phyloP scores from a whole-genome alignment of 2,329 filamentous ascomycete genomes.

The Purpureocillium lavendulum region DNA sequence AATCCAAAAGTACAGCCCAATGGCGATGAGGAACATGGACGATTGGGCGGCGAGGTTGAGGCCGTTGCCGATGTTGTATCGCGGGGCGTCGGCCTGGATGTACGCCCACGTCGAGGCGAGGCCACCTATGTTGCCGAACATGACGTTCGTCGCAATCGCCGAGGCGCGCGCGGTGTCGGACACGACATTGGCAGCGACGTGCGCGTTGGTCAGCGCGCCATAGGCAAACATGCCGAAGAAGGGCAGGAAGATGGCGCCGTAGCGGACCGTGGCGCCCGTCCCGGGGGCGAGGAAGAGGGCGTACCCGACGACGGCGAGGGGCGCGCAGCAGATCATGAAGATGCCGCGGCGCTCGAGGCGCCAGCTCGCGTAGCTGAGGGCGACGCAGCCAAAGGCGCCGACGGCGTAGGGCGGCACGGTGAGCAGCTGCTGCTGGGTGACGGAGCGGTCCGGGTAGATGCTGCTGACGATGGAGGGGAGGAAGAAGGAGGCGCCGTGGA shows the following conservation, averaged over 20 bases:
- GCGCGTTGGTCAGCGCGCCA: slow-evolving; percentile 56
- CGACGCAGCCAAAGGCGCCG: slow-evolving; percentile 53
- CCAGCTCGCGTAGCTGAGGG: slow-evolving; percentile 51
- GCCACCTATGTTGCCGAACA: slow-evolving; percentile 37
- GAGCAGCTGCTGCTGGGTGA: slow-evolving; percentile 56
- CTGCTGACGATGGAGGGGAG: slow-evolving; percentile 60
- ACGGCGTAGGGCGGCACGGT: slow-evolving; percentile 64
- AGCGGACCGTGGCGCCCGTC: slow-evolving; percentile 40
- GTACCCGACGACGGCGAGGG: slow-evolving; percentile 58
- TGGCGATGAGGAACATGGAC: slow-evolving; percentile 43
- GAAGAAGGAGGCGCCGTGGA: slow-evolving; percentile 66
- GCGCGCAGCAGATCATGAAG: slow-evolving; percentile 50
- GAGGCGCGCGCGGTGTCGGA: slow-evolving; percentile 57
- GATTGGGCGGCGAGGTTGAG: slow-evolving; percentile 57
- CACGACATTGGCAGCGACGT: slow-evolving; percentile 60
- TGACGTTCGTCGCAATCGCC: slow-evolving; percentile 54
- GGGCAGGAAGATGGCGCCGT: slow-evolving; percentile 61
- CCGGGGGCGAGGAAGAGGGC: slow-evolving; percentile 55
- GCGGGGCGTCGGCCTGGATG: slow-evolving; percentile 51
- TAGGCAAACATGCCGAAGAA: slow-evolving; percentile 53
- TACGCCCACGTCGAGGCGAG: slow-evolving; percentile 57
- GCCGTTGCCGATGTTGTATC: slow-evolving; percentile 63
- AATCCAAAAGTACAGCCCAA: slow-evolving; percentile 51
- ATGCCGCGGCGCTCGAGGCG: slow-evolving; percentile 48
- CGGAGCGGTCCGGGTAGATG: slow-evolving; percentile 52